Evolutionary conservation across 495 filamentous ascomycete species (phyloP).

Genomic region (Penicillium parvum): DNA sequence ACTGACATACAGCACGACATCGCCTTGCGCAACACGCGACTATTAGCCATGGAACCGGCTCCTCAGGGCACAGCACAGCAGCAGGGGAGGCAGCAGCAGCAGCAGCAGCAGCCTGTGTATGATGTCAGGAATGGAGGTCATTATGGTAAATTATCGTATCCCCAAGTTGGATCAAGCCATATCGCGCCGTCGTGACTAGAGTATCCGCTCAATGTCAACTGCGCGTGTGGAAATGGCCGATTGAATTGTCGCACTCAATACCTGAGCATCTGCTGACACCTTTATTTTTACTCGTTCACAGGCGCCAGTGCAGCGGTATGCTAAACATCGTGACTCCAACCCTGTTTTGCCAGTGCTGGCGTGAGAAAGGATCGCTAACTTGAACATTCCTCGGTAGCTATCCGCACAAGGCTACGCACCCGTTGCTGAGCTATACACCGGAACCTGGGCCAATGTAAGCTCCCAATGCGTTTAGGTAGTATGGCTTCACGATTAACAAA

Average conservation of each 20-base stretch:
- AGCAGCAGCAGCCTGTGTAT: constrained; percentile 52
- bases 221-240: not conserved
- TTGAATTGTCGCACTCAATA: not conserved
- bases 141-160: constrained; percentile 57
- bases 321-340: constrained; percentile 10
- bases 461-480: constrained; percentile 2
- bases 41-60: constrained; percentile 52
- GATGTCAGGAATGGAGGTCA: constrained; percentile 80
- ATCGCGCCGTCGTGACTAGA: not conserved
- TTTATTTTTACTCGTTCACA: too few species aligned
- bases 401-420: constrained; percentile 76
- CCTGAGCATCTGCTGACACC: not conserved
- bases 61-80: constrained; percentile 50
- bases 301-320: constrained; percentile 79
- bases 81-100: constrained; percentile 52
- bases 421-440: constrained; percentile 81
- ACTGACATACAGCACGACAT: not conserved
- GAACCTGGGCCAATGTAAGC: constrained; percentile 89
- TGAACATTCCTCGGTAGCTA: constrained; percentile 44
- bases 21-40: constrained; percentile 8
- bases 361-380: constrained; percentile 1
- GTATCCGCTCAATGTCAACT: not conserved
- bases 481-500: constrained; percentile 13
- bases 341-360: not conserved
- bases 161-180: not conserved